Base-by-base conservation (phyloP, 202 grass and related monocot species). In the Panicum virgatum region DNA sequence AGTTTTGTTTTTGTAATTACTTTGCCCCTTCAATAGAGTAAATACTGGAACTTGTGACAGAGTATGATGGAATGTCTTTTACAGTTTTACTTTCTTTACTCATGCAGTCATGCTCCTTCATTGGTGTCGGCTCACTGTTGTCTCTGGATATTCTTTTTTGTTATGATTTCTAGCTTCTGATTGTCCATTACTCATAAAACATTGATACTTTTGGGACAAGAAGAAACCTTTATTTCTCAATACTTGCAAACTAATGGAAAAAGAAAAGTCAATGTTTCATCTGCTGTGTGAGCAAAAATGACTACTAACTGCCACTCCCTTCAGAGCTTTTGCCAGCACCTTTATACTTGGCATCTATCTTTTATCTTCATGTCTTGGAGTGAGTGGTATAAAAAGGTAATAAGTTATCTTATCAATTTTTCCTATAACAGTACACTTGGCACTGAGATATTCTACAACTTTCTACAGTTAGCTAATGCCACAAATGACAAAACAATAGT, bases 1-100 rank as follows among this genome's bases (percentile, higher is more conserved):
- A n/a, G n/a, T n/a, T n/a, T n/a, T n/a, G n/a, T n/a, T n/a, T 73
- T 66, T 77, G 59, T 54, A 78, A 62, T 43, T 83, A 79, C 9
- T 22, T 53, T 73, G 39, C 57, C 47, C 13, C 3, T 77, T 80
- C 26, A 5, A 25, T 64, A 37, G 25, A 70, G 45, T 69, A 15
- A 45, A 67, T 44, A 64, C 8, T 23, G 15, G n/a, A 57, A 70
- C 19, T 77, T 26, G 40, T 39, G 66, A 25, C 3, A 71, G 45
- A 72, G 42, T 77, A 64, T 70, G 38, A 13, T 9, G 14, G 15
- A 76, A 42, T 5, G 2, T 16, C 9, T 48, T 45, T 15, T n/a
- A n/a, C n/a, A n/a, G n/a, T n/a, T n/a, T n/a, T 65, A 38, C 1
- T 60, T 26, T 14, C 3, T 12, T 42, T 51, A 19, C 51, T 38